phyloP scores from a whole-genome alignment of 2,329 filamentous ascomycete species.

The Annulohypoxylon truncatum region DNA sequence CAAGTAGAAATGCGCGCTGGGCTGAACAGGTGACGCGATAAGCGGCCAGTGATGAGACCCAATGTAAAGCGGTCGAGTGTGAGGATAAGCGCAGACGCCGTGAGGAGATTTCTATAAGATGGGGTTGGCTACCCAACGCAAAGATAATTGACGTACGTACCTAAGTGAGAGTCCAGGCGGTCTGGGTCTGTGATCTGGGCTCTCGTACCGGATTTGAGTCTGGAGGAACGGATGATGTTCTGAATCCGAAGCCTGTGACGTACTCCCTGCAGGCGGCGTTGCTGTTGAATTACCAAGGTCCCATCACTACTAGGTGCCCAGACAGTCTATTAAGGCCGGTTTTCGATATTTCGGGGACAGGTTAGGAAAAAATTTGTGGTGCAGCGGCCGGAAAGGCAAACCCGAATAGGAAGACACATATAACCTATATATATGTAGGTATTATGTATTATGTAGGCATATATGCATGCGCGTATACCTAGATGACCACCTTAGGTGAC shows the following conservation, averaged over 20 bases:
- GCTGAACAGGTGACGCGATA: constrained; percentile 31
- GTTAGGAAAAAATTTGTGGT: constrained; percentile 30
- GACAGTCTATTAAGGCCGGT: constrained; percentile 18
- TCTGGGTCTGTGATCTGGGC: constrained; percentile 12
- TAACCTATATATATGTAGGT: constrained; percentile 5
- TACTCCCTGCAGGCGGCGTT: constrained; percentile 32
- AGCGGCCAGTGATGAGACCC: constrained; percentile 30
- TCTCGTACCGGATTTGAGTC: constrained; percentile 1
- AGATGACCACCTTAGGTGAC: constrained; percentile 1
- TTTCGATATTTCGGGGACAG: constrained; percentile 24
- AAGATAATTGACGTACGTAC: constrained; percentile 5
- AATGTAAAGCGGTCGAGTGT: background rate
- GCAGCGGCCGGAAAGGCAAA: constrained; percentile 30
- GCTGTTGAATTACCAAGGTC: constrained; percentile 32
- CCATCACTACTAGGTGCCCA: constrained; percentile 29
- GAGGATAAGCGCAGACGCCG: constrained; percentile 18
- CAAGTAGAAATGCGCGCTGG: constrained; percentile 16
- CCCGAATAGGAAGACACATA: constrained; percentile 28
- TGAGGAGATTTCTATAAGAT: constrained; percentile 14
- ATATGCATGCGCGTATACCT: constrained; percentile 2
- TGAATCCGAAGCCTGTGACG: constrained; percentile 36
- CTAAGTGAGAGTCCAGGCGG: constrained; percentile 37
- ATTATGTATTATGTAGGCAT: constrained; percentile 3
- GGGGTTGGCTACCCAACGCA: constrained; percentile 33
- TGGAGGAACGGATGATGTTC: constrained; percentile 30